Conservation (phyloP, 108 stramenopile genomes). For the Cyclotella sp. region DNA sequence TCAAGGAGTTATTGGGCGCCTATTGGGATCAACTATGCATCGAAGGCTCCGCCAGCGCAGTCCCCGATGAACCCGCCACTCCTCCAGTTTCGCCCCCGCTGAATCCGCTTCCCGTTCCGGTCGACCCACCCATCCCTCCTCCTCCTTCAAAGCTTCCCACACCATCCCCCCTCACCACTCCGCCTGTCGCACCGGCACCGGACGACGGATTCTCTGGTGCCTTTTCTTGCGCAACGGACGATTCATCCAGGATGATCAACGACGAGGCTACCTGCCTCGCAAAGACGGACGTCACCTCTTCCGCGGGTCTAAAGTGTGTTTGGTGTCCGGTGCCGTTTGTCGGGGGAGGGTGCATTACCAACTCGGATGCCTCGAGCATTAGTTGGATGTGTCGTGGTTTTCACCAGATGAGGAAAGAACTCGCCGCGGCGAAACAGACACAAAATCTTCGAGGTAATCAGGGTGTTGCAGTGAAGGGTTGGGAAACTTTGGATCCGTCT, state of each 20-base stretch:
- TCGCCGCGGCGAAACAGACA: background rate
- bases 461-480: conserved; percentile 7
- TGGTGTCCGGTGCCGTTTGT: conserved; percentile 45
- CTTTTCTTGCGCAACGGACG: conserved; percentile 28
- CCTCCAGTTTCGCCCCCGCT: background rate
- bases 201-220: conserved; percentile 16
- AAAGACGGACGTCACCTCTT: conserved; percentile 19
- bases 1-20: conserved; percentile 19
- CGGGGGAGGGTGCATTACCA: conserved; percentile 45
- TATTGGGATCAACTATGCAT: conserved; percentile 38
- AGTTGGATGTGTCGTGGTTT: conserved; percentile 24
- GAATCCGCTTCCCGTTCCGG: background rate
- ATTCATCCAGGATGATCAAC: conserved; percentile 7
- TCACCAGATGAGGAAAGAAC: background rate
- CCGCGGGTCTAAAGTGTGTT: conserved; percentile 20
- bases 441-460: conserved; percentile 7
- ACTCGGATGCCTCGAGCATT: conserved; percentile 8
- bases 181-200: conserved; percentile 9
- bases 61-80: background rate
- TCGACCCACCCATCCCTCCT: background rate
- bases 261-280: conserved; percentile 33
- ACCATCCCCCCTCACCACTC: conserved; percentile 1
- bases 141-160: background rate
- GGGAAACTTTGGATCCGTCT: conserved; percentile 35
- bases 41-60: background rate